phyloP scores from a whole-genome alignment of 169 alveolate species.

The Babesia gibsoni region DNA sequence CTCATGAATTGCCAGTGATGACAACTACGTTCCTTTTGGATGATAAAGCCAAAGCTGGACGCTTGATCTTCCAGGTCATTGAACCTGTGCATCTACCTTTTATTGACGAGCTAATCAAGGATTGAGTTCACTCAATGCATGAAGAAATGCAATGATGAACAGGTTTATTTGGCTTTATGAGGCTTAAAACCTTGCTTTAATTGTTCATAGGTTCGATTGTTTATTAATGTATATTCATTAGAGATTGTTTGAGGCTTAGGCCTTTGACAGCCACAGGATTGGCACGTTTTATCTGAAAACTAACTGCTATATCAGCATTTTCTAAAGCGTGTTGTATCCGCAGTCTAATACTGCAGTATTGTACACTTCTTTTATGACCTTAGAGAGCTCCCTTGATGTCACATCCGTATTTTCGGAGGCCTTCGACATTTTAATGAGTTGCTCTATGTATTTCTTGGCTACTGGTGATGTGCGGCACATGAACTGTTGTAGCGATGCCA shows the following conservation, averaged over 20 bases:
- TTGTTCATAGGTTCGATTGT: too few species aligned
- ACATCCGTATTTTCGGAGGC: background rate
- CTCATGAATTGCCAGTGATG: conserved; percentile 19
- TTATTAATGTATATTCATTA: too few species aligned
- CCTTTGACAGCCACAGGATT: too few species aligned
- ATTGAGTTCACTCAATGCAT: too few species aligned
- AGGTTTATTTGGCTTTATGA: too few species aligned
- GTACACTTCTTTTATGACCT: background rate
- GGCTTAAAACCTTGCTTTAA: too few species aligned
- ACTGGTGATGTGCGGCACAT: conserved; percentile 35
- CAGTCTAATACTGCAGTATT: background rate
- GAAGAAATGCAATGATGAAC: too few species aligned
- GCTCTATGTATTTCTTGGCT: conserved; percentile 25
- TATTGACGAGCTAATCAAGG: too few species aligned
- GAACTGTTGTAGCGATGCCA: conserved; percentile 28
- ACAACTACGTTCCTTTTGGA: conserved; percentile 31
- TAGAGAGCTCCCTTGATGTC: background rate
- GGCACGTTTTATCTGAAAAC: too few species aligned
- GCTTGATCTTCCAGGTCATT: conserved; percentile 50
- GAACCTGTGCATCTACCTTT: conserved; percentile 54
- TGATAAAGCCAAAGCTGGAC: background rate
- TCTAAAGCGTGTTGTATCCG: background rate
- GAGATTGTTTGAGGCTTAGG: too few species aligned
- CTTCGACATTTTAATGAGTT: background rate
- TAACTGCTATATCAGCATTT: too few species aligned